Percentiles rank a stretch among this genome's conserved stretches.
These are phyloP conservation scores for Stentor coeruleus DNA, from an alignment of 73 alveolate species.

Conservation along the genomic window DNA sequence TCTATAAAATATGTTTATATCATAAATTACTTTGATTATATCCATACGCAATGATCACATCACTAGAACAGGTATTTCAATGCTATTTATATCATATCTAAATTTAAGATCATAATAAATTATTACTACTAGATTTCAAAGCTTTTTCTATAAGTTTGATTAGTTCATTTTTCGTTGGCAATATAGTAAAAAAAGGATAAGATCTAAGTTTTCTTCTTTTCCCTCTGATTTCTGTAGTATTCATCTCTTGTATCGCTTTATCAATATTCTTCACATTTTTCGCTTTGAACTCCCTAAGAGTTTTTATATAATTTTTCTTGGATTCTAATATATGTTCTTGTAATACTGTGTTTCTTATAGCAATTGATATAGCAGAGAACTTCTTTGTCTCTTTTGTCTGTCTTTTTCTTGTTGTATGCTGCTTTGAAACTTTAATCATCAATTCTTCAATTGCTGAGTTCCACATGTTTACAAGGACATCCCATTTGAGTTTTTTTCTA, in stretches of 20 bases:
- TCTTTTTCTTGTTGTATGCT: no score
- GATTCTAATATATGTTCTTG: neutral
- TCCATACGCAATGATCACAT: no score
- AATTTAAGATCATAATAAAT: no score
- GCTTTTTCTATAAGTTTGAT: neutral
- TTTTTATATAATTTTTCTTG: neutral
- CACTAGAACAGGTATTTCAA: no score
- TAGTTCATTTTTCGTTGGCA: neutral
- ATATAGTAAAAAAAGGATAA: neutral
- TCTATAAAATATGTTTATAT: no score
- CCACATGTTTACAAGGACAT: no score
- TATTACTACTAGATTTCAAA: no score
- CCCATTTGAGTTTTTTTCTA: no score
- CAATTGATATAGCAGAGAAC: neutral
- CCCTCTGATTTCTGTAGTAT: neutral
- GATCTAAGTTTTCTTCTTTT: neutral
- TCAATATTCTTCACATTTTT: neutral
- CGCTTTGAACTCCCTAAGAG: neutral
- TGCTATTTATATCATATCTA: no score
- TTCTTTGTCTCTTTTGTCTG: neutral
- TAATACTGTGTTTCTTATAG: neutral
- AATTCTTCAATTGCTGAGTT: no score
- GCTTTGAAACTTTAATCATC: no score
- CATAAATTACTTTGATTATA: no score
- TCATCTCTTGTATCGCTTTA: neutral